These are phyloP conservation scores for Pascua sp. DNA, from an alignment of 1,284 basidiomycete genomes.

Conservation along the genomic window DNA sequence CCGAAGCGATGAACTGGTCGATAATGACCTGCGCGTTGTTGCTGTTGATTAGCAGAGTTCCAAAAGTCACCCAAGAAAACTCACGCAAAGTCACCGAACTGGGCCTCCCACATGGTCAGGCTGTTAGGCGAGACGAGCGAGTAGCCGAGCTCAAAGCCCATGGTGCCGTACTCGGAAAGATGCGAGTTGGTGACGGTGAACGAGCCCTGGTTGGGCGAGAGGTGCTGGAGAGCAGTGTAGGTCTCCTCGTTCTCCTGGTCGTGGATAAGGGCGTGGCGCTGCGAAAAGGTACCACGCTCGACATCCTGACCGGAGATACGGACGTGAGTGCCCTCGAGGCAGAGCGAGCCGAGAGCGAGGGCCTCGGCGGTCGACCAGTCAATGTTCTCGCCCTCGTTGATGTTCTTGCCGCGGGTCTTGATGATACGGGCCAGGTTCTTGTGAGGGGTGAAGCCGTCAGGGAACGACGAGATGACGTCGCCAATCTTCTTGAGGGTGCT, in stretches of 20 bases:
- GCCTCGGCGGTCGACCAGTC: slow-evolving; percentile 99
- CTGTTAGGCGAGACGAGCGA: slow-evolving; percentile 93
- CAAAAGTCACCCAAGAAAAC: no score
- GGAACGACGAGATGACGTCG: slow-evolving; percentile 77
- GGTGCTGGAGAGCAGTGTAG: slow-evolving; percentile 84
- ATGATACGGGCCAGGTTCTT: slow-evolving; percentile 94
- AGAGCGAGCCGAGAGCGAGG: slow-evolving; percentile 89
- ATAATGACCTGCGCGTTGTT: slow-evolving; percentile 98
- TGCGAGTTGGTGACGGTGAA: slow-evolving; percentile 98
- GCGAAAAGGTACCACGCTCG: slow-evolving; percentile 99
- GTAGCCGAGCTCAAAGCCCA: slow-evolving; percentile 98
- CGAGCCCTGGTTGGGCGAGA: slow-evolving; percentile 79
- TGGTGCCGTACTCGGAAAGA: slow-evolving; percentile 88
- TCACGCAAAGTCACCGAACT: slow-evolving; percentile 91
- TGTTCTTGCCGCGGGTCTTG: slow-evolving; percentile 75
- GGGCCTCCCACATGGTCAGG: slow-evolving; percentile 97
- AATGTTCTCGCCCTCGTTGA: slow-evolving; percentile 86
- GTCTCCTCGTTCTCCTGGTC: slow-evolving; percentile 91
- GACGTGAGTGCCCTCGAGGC: slow-evolving; percentile 89
- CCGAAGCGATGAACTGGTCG: slow-evolving; percentile 97
- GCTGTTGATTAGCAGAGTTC: neutral
- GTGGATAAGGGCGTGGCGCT: slow-evolving; percentile 94
- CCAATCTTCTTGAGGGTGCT: slow-evolving; percentile 82
- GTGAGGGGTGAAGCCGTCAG: slow-evolving; percentile 81
- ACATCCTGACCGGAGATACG: slow-evolving; percentile 98